Evolutionary conservation across 371 early-diverging fungal genomes (phyloP).

Genomic region (Zychaea mexicana): DNA sequence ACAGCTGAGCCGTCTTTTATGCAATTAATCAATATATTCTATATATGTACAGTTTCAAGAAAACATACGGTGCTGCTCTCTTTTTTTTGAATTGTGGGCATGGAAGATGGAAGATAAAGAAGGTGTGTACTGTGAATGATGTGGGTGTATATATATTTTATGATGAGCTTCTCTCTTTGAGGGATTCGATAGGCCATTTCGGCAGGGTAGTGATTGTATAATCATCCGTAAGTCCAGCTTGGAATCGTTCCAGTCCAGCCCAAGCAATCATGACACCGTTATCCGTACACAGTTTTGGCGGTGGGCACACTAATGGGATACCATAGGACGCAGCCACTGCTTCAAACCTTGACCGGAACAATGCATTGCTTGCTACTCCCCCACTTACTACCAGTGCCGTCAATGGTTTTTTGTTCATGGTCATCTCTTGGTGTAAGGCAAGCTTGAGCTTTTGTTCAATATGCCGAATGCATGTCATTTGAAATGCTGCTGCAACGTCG

Average conservation of each 20-base stretch:
- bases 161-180: constrained; percentile 26
- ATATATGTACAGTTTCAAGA: background rate
- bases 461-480: constrained; percentile 65
- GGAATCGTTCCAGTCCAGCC: constrained; percentile 74
- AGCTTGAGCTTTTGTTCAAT: constrained; percentile 68
- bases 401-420: constrained; percentile 37
- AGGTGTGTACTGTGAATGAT: background rate
- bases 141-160: background rate
- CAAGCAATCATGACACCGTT: constrained; percentile 93
- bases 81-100: no score
- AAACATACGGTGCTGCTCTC: no score
- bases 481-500: constrained; percentile 83
- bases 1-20: background rate
- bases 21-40: background rate
- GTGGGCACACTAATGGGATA: constrained; percentile 71
- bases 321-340: constrained; percentile 41
- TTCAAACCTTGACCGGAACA: constrained; percentile 50
- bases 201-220: constrained; percentile 68
- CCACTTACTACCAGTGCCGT: constrained; percentile 80
- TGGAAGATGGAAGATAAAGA: background rate
- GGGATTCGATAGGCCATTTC: constrained; percentile 65
- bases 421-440: constrained; percentile 54
- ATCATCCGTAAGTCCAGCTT: constrained; percentile 60
- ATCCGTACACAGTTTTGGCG: constrained; percentile 80
- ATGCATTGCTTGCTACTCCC: constrained; percentile 80